Percentiles rank a stretch among this genome's conserved stretches.
These are phyloP conservation scores for Emmonsia crescens DNA, from an alignment of 2,329 filamentous ascomycete species.

Conservation along the genomic window DNA sequence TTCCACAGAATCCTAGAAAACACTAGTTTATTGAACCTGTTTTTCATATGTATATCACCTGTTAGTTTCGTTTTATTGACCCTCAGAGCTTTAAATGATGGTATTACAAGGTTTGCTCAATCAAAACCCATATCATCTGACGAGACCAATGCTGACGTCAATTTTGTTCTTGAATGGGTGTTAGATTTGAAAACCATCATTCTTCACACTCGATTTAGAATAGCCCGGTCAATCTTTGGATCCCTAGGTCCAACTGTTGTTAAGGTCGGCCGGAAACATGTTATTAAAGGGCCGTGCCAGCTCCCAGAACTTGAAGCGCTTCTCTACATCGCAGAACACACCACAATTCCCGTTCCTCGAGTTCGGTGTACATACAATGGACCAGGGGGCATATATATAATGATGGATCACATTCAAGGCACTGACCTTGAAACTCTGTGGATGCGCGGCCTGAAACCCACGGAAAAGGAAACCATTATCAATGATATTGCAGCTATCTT, in stretches of 20 bases:
- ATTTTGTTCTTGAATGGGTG: not conserved
- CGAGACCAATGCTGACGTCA: not conserved
- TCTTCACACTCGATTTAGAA: conserved; percentile 11
- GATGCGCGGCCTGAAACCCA: conserved; percentile 10
- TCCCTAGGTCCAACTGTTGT: conserved; percentile 10
- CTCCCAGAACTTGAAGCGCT: conserved; percentile 12
- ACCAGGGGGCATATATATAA: conserved; percentile 11
- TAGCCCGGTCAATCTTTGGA: conserved; percentile 12
- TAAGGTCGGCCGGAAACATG: conserved; percentile 7
- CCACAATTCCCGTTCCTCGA: conserved; percentile 12
- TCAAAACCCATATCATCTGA: not conserved
- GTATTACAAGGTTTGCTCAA: conserved; percentile 2
- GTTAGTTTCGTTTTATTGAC: not conserved
- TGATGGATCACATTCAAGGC: conserved; percentile 9
- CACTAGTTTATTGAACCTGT: not conserved
- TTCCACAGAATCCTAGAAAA: too few relatives aligned
- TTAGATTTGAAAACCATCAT: conserved; percentile 10
- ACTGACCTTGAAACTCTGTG: conserved; percentile 10
- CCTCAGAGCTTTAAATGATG: not conserved
- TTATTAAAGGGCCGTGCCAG: conserved; percentile 12
- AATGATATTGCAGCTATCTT: conserved; percentile 12
- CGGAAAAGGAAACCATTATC: conserved; percentile 9
- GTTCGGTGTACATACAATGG: conserved; percentile 10
- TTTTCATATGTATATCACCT: not conserved
- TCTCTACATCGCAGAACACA: conserved; percentile 10